Evolutionary conservation across 139 green algal species (phyloP).

Genomic region (Spirogloea muscicola): DNA sequence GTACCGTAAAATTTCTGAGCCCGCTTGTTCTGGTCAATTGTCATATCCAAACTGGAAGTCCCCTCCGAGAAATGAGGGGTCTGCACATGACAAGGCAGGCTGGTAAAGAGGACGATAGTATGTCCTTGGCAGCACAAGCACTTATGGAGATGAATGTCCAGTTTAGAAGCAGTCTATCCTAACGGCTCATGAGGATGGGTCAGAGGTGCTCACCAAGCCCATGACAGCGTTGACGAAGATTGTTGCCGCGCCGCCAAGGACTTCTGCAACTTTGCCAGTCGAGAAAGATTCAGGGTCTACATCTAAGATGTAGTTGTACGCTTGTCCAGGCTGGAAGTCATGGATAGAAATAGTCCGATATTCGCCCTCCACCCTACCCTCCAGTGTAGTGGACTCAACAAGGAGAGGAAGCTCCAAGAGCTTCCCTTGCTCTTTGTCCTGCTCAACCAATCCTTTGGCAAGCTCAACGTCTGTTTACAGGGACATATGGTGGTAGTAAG

Average conservation of each 20-base stretch:
- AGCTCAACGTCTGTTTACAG: conserved; percentile 44
- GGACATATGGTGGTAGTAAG: no score
- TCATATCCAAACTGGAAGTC: conserved; percentile 36
- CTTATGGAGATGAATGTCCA: no score
- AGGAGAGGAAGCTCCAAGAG: conserved; percentile 22
- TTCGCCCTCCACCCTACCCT: conserved; percentile 33
- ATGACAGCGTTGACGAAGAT: conserved; percentile 57
- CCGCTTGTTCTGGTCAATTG: conserved; percentile 36
- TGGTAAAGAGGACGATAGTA: no score
- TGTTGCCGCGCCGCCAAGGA: conserved; percentile 15
- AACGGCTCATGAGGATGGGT: no score
- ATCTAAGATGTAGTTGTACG: conserved; percentile 40
- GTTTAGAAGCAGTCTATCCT: no score
- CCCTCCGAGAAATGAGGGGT: conserved; percentile 44
- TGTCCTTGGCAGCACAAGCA: no score
- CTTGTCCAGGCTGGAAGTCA: conserved; percentile 26
- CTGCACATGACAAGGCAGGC: no score
- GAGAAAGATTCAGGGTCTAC: conserved; percentile 29
- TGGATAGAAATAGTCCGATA: conserved; percentile 4
- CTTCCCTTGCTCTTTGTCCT: conserved; percentile 17
- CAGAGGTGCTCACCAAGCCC: conserved; percentile 38
- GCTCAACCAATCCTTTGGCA: conserved; percentile 22
- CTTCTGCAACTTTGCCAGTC: neutral
- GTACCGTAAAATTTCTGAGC: conserved; percentile 39
- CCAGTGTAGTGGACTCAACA: conserved; percentile 30